Conservation (phyloP, 371 early-diverging fungal genomes). For the Gilbertella persicaria region DNA sequence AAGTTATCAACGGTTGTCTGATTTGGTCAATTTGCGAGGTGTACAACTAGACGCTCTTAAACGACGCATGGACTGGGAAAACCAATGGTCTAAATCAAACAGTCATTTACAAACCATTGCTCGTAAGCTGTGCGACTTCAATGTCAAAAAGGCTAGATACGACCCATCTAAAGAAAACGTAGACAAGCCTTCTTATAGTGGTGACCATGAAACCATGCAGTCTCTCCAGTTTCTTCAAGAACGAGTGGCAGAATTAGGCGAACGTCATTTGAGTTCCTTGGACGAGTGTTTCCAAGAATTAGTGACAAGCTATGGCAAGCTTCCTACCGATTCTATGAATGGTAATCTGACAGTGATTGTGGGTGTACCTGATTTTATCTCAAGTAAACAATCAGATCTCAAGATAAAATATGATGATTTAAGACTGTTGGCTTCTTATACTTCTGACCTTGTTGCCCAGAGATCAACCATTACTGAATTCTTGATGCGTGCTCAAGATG, state of each 20-base stretch:
- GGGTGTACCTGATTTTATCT: conserved; percentile 21
- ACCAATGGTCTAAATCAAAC: conserved; percentile 36
- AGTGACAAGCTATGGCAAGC: conserved; percentile 4
- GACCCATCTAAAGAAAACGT: conserved; percentile 36
- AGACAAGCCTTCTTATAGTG: conserved; percentile 38
- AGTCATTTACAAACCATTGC: conserved; percentile 39
- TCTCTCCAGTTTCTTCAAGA: conserved; percentile 37
- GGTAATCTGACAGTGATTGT: background rate
- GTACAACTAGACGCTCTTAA: conserved; percentile 34
- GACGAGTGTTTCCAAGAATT: conserved; percentile 12
- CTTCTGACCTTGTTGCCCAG: conserved; percentile 40
- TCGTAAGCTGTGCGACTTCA: conserved; percentile 47
- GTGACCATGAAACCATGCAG: conserved; percentile 39
- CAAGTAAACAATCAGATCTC: conserved; percentile 30
- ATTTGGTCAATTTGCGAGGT: conserved; percentile 22
- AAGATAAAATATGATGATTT: conserved; percentile 32
- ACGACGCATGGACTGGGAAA: conserved; percentile 39
- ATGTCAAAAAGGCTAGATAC: conserved; percentile 42
- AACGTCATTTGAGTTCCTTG: conserved; percentile 18
- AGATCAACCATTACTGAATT: conserved; percentile 42
- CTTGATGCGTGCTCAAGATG: conserved; percentile 42
- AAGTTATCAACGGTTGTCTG: conserved; percentile 26
- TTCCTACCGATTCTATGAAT: background rate
- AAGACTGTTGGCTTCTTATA: conserved; percentile 24
- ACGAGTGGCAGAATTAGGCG: conserved; percentile 31